These are phyloP conservation scores for Fragaria ananassa DNA, from an alignment of 306 rosid species.

Conservation along the genomic window DNA sequence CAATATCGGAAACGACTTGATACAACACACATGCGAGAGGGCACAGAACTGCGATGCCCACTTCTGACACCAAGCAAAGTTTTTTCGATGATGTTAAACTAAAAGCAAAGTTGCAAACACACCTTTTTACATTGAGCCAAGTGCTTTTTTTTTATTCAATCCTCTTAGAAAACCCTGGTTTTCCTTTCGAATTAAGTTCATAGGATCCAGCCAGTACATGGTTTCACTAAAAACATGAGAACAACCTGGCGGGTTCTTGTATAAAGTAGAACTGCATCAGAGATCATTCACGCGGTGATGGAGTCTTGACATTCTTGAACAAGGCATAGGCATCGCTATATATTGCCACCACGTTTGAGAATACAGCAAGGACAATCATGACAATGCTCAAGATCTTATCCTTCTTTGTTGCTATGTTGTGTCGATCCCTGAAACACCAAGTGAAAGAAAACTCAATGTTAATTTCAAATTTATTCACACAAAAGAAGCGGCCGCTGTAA, in stretches of 20 bases:
- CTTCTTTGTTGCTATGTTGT: conserved; percentile 63
- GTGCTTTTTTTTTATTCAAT: conserved; percentile 33
- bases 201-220: conserved; percentile 18
- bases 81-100: too few species aligned
- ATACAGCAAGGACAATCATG: conserved; percentile 72
- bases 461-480: conserved; percentile 37
- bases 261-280: conserved; percentile 5
- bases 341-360: conserved; percentile 70
- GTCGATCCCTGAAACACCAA: conserved; percentile 52
- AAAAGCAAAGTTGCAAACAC: conserved; percentile 7
- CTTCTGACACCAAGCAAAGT: conserved; percentile 6
- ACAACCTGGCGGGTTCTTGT: background rate
- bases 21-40: background rate
- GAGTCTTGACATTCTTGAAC: conserved; percentile 46
- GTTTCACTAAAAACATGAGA: conserved; percentile 17
- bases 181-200: conserved; percentile 23
- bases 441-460: conserved; percentile 19
- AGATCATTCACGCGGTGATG: conserved; percentile 23
- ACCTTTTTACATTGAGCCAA: conserved; percentile 26
- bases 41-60: conserved; percentile 12
- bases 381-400: conserved; percentile 61
- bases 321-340: conserved; percentile 69
- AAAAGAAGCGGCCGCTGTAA: background rate
- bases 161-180: conserved; percentile 43
- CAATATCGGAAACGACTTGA: conserved; percentile 1